These are phyloP conservation scores for Pyricularia sp. DNA, from an alignment of 2,329 filamentous ascomycete genomes.

Conservation along the genomic window DNA sequence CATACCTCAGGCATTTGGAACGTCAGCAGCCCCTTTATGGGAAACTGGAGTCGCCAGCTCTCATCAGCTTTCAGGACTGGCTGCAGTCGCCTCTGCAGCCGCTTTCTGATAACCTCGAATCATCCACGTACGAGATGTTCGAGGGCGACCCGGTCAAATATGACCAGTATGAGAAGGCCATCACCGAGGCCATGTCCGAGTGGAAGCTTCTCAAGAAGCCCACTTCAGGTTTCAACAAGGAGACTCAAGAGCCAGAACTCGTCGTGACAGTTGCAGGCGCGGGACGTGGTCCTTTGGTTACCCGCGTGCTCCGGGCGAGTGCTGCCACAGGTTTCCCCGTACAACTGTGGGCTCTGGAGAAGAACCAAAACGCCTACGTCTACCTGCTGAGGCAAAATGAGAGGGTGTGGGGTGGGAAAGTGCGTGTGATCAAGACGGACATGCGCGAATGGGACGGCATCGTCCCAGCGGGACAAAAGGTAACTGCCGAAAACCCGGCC, in stretches of 20 bases:
- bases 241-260: conserved; percentile 27
- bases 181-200: conserved; percentile 70
- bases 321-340: conserved; percentile 66
- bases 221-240: conserved; percentile 55
- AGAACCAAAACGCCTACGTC: conserved; percentile 96
- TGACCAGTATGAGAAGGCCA: conserved; percentile 83
- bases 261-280: conserved; percentile 90
- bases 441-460: conserved; percentile 97
- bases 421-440: conserved; percentile 88
- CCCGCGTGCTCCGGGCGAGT: conserved; percentile 74
- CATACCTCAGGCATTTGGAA: conserved; percentile 79
- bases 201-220: conserved; percentile 67
- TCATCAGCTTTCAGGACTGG: conserved; percentile 74
- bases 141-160: conserved; percentile 98
- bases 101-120: conserved; percentile 91
- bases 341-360: conserved; percentile 87
- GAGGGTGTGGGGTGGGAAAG: conserved; percentile 67
- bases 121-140: conserved; percentile 96
- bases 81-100: conserved; percentile 92
- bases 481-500: conserved; percentile 36
- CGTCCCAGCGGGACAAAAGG: conserved; percentile 27
- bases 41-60: conserved; percentile 38
- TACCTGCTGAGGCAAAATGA: conserved; percentile 82
- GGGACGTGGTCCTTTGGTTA: conserved; percentile 85
- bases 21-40: conserved; percentile 61